These are phyloP conservation scores for Thelonectria rubi DNA, from an alignment of 2,329 filamentous ascomycete species.

Conservation along the genomic window DNA sequence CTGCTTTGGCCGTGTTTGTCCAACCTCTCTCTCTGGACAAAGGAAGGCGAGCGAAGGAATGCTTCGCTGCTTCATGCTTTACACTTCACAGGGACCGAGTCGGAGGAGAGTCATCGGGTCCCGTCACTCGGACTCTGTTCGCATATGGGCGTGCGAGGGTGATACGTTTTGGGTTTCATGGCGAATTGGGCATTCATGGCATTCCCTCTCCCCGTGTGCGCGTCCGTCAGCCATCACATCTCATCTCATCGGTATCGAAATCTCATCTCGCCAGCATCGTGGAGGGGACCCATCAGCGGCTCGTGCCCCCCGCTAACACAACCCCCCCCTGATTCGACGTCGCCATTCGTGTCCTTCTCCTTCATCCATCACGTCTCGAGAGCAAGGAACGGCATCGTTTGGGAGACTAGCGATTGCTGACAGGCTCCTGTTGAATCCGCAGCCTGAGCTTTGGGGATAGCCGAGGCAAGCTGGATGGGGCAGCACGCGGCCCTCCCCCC, in stretches of 20 bases:
- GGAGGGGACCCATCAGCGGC: slow-evolving; percentile 29
- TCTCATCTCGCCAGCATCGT: slow-evolving; percentile 38
- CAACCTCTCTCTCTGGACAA: slow-evolving; percentile 8
- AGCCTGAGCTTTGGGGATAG: slow-evolving; percentile 3
- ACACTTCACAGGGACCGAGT: too few relatives aligned
- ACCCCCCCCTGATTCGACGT: slow-evolving; percentile 29
- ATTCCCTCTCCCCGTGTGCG: slow-evolving; percentile 9
- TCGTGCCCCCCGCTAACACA: slow-evolving; percentile 26
- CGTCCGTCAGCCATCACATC: slow-evolving; percentile 32
- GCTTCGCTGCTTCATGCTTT: too few relatives aligned
- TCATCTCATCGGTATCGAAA: slow-evolving; percentile 36
- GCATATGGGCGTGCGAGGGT: too few relatives aligned
- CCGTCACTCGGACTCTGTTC: too few relatives aligned
- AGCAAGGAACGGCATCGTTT: not conserved
- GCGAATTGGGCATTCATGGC: slow-evolving; percentile 15
- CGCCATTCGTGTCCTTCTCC: slow-evolving; percentile 15
- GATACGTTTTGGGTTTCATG: not conserved
- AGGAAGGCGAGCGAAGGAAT: not conserved
- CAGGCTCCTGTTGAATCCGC: not conserved
- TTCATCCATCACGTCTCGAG: not conserved
- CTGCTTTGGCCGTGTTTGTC: slow-evolving; percentile 20
- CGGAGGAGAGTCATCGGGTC: not conserved
- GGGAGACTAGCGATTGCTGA: not conserved
- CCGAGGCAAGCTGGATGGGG: slow-evolving; percentile 18
- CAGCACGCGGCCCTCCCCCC: not conserved